Evolutionary conservation across 2,329 filamentous ascomycete genomes (phyloP).

Genomic region (Ceratocystis papillata): DNA sequence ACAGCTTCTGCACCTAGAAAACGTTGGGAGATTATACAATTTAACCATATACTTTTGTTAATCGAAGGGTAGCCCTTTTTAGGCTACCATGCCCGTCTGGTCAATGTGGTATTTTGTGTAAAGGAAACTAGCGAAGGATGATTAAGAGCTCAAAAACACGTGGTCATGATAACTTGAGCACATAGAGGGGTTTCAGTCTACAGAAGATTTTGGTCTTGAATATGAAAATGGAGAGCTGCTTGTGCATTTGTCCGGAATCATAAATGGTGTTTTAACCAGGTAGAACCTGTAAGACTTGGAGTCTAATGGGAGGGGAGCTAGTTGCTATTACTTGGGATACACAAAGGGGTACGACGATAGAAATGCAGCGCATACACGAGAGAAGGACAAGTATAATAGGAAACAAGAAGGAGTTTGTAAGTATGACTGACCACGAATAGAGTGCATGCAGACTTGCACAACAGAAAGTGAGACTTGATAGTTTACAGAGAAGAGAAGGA

Average conservation of each 20-base stretch:
- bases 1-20: not conserved
- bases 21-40: constrained; percentile 3
- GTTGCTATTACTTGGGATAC: not conserved
- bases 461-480: not conserved
- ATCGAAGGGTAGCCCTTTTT: not conserved
- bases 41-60: not conserved
- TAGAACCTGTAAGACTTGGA: not conserved
- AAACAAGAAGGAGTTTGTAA: not conserved
- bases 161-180: not conserved
- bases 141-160: constrained; percentile 8
- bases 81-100: not conserved
- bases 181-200: not conserved
- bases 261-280: not conserved
- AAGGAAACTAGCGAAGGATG: not conserved
- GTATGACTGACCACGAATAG: not conserved
- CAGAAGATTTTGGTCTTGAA: not conserved
- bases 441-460: constrained; percentile 8
- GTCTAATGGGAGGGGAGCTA: not conserved
- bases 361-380: constrained; percentile 1
- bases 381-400: not conserved
- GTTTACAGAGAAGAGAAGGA: not conserved
- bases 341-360: not conserved
- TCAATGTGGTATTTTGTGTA: not conserved
- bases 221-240: not conserved
- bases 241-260: not conserved